Evolutionary conservation across 2,329 filamentous ascomycete genomes (phyloP).

Genomic region (Bipolaris zeicola): DNA sequence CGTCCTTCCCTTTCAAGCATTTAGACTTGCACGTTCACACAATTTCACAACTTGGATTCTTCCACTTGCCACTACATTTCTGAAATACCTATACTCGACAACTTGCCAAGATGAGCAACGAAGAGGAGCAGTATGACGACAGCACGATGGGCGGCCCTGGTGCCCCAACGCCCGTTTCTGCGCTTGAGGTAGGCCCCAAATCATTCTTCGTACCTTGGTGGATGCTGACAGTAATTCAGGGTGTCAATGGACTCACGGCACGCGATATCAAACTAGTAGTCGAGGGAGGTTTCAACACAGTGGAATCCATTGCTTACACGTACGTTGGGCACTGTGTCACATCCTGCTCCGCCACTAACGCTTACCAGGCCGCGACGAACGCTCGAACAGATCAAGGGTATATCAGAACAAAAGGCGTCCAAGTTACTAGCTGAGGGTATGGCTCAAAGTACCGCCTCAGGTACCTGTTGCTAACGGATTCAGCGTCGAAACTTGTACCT

Average conservation of each 20-base stretch:
- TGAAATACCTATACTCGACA: neutral
- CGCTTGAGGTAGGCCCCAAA: slow-evolving; percentile 74
- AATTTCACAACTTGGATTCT: neutral
- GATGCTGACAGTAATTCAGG: slow-evolving; percentile 59
- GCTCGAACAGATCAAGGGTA: slow-evolving; percentile 95
- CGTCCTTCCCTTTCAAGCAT: slow-evolving; percentile 5
- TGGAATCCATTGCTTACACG: slow-evolving; percentile 95
- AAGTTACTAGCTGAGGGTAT: slow-evolving; percentile 89
- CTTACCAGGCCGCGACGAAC: slow-evolving; percentile 66
- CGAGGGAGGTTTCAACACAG: slow-evolving; percentile 92
- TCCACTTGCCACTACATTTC: neutral
- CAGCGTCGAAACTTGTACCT: slow-evolving; percentile 92
- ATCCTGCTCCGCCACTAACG: slow-evolving; percentile 27
- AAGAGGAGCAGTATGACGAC: slow-evolving; percentile 68
- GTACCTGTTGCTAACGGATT: slow-evolving; percentile 6
- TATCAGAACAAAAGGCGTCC: slow-evolving; percentile 93
- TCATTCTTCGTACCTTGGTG: too few species aligned
- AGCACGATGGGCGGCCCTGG: slow-evolving; percentile 78
- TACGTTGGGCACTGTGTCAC: slow-evolving; percentile 49
- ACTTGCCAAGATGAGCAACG: slow-evolving; percentile 52
- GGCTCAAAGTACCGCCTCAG: slow-evolving; percentile 10
- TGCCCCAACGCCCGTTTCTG: slow-evolving; percentile 86
- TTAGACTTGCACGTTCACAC: neutral
- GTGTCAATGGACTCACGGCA: slow-evolving; percentile 86
- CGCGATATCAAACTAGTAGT: slow-evolving; percentile 92